Evolutionary conservation across 1,284 basidiomycete genomes (phyloP), one percentile per base, ranked within the genome.

Genomic region (Leccinum subatratum): DNA sequence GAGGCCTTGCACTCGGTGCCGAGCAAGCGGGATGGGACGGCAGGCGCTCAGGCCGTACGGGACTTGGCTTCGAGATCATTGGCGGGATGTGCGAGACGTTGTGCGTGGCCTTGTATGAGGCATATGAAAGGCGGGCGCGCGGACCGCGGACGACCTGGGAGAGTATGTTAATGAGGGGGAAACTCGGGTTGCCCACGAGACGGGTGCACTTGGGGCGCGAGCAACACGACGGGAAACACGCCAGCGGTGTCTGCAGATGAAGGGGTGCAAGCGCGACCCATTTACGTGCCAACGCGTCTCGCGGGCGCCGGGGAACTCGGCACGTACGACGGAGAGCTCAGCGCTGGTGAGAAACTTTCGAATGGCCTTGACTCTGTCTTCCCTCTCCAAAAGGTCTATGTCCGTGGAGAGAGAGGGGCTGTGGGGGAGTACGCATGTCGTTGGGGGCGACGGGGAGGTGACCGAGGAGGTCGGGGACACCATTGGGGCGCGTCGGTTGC

Each of bases 31-130:
- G 81, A 74, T 65, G 82, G 77, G 60, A 80, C 75, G 60, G 79
- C 74, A 56, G 80, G 74, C 67, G 81, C 79, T 63, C n/a, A n/a
- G n/a, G n/a, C n/a, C n/a, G 74, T 77, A 62, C 81, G 81, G 37
- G 73, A 80, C 73, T 87, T 85, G 30, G 84, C 82, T 77, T 93
- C 91, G 59, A 92, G 83, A 70, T 91, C 89, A 70, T 82, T 82
- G 39, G 79, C 59, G 87, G 81, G 63, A 86, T 80, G 67, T 87
- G 85, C 9, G 86, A 79, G 63, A 91, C 78, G 73, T 91, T 90
- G 74, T 90, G 84, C 32, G 82, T 83, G 7, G 91, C 90, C 79
- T 93, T 93, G 83, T 88, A 92, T 3, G 88, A 88, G 39, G 91
- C 91, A 77, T 92, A 91, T 1, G 89, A 84, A 62, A 93, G 84